These are phyloP conservation scores for Tuber brumale DNA, from an alignment of 495 filamentous ascomycete genomes.

Conservation along the genomic window DNA sequence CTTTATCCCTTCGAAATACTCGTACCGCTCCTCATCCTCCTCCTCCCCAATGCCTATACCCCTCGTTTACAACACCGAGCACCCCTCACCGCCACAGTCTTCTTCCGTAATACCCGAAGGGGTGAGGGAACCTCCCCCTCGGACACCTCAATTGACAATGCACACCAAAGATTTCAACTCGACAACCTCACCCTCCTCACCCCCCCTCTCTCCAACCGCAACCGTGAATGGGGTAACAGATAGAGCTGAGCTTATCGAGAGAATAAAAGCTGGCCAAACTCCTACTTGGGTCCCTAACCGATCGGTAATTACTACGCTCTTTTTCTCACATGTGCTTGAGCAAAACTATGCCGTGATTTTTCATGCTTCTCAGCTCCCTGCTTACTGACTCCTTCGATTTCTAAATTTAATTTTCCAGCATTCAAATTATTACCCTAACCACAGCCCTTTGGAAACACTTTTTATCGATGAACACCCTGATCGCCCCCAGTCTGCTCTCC, in stretches of 20 bases:
- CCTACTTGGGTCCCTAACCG: slow-evolving; percentile 65
- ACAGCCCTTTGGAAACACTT: slow-evolving; percentile 22
- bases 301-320: slow-evolving; percentile 50
- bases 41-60: slow-evolving; percentile 15
- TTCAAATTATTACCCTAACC: slow-evolving; percentile 40
- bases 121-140: slow-evolving; percentile 18
- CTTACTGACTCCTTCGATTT: slow-evolving; percentile 19
- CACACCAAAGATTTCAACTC: slow-evolving; percentile 28
- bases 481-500: slow-evolving; percentile 38
- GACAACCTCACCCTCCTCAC: slow-evolving; percentile 12
- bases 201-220: slow-evolving; percentile 27
- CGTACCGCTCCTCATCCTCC: slow-evolving; percentile 9
- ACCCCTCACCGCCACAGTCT: slow-evolving; percentile 18
- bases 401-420: slow-evolving; percentile 31
- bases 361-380: slow-evolving; percentile 24
- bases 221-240: slow-evolving; percentile 44
- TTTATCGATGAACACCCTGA: slow-evolving; percentile 40
- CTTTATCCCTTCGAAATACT: slow-evolving; percentile 15
- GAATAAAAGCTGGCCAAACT: slow-evolving; percentile 72
- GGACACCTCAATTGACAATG: slow-evolving; percentile 17
- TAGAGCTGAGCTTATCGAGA: slow-evolving; percentile 73
- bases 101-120: slow-evolving; percentile 14
- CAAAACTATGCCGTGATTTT: slow-evolving; percentile 20
- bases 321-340: slow-evolving; percentile 1
- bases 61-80: slow-evolving; percentile 35